Evolutionary conservation across 202 grass and related monocot species (phyloP).

Genomic region (Musa balbisiana): DNA sequence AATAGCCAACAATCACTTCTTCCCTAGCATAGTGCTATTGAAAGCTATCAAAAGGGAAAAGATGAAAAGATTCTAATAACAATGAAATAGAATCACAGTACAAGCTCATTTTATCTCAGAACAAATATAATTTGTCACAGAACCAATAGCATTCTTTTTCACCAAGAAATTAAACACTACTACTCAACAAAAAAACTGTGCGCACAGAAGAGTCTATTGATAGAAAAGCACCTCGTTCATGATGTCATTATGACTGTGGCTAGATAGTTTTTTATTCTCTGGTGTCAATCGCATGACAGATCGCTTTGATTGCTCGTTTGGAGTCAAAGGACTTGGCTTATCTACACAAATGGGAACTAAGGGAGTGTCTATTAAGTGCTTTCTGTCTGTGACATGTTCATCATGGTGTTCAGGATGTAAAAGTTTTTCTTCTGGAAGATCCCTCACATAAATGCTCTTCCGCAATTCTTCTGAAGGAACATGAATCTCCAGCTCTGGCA

Average conservation of each 20-base stretch:
- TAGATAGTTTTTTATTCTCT: slow-evolving; percentile 7
- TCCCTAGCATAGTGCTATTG: neutral
- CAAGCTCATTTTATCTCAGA: neutral
- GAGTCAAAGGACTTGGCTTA: slow-evolving; percentile 1
- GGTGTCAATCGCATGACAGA: slow-evolving; percentile 3
- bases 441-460: slow-evolving; percentile 12
- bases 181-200: too few relatives aligned
- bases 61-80: neutral
- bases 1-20: neutral
- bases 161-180: too few relatives aligned
- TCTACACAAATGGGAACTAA: slow-evolving; percentile 27
- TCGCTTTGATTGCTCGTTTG: slow-evolving; percentile 30
- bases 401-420: slow-evolving; percentile 27
- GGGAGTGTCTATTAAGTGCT: slow-evolving; percentile 24
- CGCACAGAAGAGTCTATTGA: neutral
- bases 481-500: slow-evolving; percentile 61
- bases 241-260: slow-evolving; percentile 22
- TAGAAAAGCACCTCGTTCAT: slow-evolving; percentile 34
- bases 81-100: neutral
- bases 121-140: too few relatives aligned
- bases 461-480: slow-evolving; percentile 60
- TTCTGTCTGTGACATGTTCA: slow-evolving; percentile 23
- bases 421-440: slow-evolving; percentile 28
- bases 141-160: too few relatives aligned
- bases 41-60: neutral